phyloP scores from a whole-genome alignment of 75 land plant genomes.

The Chamaecyparis obtusa region DNA sequence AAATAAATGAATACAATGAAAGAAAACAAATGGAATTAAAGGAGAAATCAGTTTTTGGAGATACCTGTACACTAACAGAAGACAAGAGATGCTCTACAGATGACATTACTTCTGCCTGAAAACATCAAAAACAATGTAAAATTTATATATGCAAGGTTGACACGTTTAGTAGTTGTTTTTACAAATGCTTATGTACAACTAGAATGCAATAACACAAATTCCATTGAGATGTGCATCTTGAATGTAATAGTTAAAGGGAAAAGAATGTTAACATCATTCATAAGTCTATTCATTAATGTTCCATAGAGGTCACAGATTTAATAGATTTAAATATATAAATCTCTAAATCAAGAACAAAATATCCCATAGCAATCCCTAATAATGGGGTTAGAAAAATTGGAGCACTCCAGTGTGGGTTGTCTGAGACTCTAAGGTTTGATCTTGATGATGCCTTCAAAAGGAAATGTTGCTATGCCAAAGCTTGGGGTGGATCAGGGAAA shows the following conservation, averaged over 20 bases:
- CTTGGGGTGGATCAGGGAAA: no score
- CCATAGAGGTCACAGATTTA: neutral
- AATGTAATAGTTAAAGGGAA: neutral
- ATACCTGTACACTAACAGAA: slow-evolving; percentile 57
- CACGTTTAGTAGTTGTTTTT: neutral
- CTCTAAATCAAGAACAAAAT: neutral
- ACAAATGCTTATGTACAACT: neutral
- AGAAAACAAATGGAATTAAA: neutral
- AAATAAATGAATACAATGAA: neutral
- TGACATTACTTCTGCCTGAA: slow-evolving; percentile 77
- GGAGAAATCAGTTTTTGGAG: neutral
- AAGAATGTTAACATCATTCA: neutral
- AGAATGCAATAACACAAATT: neutral
- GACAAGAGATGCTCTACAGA: slow-evolving; percentile 63
- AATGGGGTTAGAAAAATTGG: no score
- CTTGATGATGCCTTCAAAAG: no score
- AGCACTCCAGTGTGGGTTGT: no score
- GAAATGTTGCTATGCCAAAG: no score
- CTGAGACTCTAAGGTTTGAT: no score
- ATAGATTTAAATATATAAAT: neutral
- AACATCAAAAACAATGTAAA: neutral
- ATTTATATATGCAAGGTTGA: neutral
- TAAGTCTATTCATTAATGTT: neutral
- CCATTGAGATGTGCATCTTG: neutral
- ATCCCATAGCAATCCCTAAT: neutral